phyloP scores from a whole-genome alignment of 257 asterid genomes.

The Primulina huaijiensis region DNA sequence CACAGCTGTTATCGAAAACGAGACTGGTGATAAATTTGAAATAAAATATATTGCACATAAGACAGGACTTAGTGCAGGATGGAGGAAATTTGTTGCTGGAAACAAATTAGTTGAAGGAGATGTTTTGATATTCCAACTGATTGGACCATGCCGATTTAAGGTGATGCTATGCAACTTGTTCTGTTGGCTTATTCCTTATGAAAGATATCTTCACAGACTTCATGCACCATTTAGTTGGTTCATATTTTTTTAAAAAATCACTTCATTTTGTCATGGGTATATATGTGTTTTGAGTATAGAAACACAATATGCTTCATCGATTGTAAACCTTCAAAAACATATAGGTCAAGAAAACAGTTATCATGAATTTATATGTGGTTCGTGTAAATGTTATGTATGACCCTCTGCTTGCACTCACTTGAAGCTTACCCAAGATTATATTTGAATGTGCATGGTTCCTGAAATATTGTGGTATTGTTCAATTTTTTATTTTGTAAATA shows the following conservation, averaged over 20 bases:
- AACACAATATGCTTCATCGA: background rate
- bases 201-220: background rate
- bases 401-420: background rate
- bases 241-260: background rate
- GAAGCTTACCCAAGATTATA: background rate
- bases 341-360: background rate
- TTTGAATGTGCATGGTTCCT: background rate
- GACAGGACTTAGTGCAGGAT: slow-evolving; percentile 67
- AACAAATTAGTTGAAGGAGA: slow-evolving; percentile 60
- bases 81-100: slow-evolving; percentile 59
- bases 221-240: background rate
- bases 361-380: background rate
- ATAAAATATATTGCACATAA: slow-evolving; percentile 50
- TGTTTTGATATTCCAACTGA: slow-evolving; percentile 49
- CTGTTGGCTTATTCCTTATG: background rate
- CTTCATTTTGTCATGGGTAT: too few species aligned
- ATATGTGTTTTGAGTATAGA: background rate
- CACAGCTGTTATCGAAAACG: slow-evolving; percentile 40
- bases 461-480: background rate
- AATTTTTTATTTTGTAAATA: too few species aligned
- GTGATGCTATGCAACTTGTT: slow-evolving; percentile 27
- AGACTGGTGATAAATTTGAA: slow-evolving; percentile 44
- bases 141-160: slow-evolving; percentile 46
- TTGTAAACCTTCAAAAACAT: background rate
- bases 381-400: background rate